Base-by-base conservation (phyloP, 2,329 filamentous ascomycete genomes). In the Penicillium sp. region DNA sequence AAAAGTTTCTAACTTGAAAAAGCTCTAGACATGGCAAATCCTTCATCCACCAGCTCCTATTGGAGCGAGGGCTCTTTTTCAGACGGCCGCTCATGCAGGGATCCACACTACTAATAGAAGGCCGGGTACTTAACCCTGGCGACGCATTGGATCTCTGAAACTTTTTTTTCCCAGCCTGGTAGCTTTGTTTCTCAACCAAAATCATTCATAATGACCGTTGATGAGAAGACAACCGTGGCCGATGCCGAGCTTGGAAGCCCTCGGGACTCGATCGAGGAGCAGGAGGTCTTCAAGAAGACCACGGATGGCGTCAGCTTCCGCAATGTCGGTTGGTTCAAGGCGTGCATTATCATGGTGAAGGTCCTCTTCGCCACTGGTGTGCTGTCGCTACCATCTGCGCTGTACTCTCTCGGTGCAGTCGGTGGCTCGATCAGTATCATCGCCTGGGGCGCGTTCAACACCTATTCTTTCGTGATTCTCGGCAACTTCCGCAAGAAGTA, bases 361-460 rank as follows among this genome's bases (percentile, higher is more conserved):
- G 73, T 80, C 54, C 77, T 80, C 60, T 81, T 82, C 59, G 79
- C 79, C 11, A 79, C 78, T 0, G 79, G 79, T 56, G 78, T 81
- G 3, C 66, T 82, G 6, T 76, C 74, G 6, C 78, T 82, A 11
- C 79, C 79, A 0, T 71, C 74, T 0, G 75, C 79, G 0, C 75
- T 82, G 72, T 76, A 76, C 54, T 69, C 71, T 0, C 70, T 82
- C 0, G 79, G 79, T 29, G 77, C 79, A 13, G 71, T 81, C 3
- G 77, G 77, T 7, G 79, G 79, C 4, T 71, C 76, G 1, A 66
- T 82, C 52, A 77, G 73, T 31, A 75, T 82, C 11, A 65, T 81
- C 4, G 78, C 73, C 16, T 81, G 78, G 75, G 72, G 76, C 42
- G 70, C 67, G 3, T 68, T 82, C 42, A 81, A 80, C 60, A 82